Conservation (phyloP, 495 filamentous ascomycete genomes). For the Pyronema domesticum region DNA sequence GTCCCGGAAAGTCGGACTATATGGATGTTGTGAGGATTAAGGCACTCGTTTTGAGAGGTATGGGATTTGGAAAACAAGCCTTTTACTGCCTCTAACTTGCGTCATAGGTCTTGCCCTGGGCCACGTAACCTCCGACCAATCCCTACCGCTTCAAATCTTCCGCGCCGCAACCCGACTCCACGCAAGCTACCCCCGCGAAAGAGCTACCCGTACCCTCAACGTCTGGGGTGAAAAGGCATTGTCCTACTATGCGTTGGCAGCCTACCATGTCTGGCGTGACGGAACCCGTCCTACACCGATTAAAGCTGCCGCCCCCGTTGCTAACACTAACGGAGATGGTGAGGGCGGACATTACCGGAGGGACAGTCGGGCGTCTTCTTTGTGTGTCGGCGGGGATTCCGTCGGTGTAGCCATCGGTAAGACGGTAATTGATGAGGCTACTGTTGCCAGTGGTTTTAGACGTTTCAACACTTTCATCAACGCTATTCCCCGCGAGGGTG, state of each 20-base stretch:
- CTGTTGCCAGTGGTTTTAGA: conserved; percentile 17
- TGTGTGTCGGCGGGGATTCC: background rate
- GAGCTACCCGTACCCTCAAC: conserved; percentile 5
- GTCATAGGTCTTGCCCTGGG: conserved; percentile 17
- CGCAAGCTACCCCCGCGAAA: conserved; percentile 2
- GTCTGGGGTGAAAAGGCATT: conserved; percentile 22
- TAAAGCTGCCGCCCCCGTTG: too few relatives aligned
- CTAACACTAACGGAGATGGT: too few relatives aligned
- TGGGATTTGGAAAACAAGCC: background rate
- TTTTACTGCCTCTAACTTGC: background rate
- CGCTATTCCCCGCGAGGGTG: background rate
- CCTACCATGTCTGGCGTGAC: conserved; percentile 23
- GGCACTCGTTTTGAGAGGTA: conserved; percentile 24
- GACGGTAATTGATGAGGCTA: conserved; percentile 15
- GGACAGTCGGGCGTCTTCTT: background rate
- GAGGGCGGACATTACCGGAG: conserved; percentile 6
- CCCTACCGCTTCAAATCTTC: conserved; percentile 18
- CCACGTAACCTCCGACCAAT: conserved; percentile 16
- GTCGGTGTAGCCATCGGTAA: conserved; percentile 16
- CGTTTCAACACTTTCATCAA: conserved; percentile 16
- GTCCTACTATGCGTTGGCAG: conserved; percentile 17
- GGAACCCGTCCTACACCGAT: conserved; percentile 26
- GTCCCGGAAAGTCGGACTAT: conserved; percentile 17
- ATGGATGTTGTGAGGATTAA: conserved; percentile 20
- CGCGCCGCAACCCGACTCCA: conserved; percentile 15